A percentile compares a stretch with the other conserved stretches of the same genome.
Evolutionary conservation across 2,329 filamentous ascomycete genomes (phyloP).

Genomic region (Akanthomyces uredinophilus): DNA sequence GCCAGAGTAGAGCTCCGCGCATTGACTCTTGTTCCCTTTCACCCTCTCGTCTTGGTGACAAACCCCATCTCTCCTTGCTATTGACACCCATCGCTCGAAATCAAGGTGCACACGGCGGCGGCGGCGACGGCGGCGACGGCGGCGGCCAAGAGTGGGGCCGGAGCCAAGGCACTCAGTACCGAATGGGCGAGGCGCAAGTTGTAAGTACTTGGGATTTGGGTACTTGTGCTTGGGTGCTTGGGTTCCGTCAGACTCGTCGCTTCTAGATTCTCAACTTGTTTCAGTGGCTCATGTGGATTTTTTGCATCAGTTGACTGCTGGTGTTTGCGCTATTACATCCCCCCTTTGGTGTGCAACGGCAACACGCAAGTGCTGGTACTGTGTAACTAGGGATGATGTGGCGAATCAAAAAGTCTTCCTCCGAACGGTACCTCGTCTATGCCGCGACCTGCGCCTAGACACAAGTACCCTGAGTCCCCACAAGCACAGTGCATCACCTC

Average conservation of each 20-base stretch:
- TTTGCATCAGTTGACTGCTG: background rate
- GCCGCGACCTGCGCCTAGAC: too few relatives aligned
- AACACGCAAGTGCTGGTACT: too few relatives aligned
- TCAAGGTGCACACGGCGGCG: too few relatives aligned
- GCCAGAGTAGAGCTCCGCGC: background rate
- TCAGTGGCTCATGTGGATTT: background rate
- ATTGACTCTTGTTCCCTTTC: background rate
- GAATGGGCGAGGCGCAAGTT: background rate
- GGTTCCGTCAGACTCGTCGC: background rate
- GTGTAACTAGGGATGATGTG: too few relatives aligned
- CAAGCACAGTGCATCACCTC: too few relatives aligned
- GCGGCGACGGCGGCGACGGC: background rate
- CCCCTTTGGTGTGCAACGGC: too few relatives aligned
- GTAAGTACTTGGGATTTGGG: background rate
- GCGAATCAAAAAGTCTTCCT: too few relatives aligned
- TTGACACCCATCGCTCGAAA: background rate
- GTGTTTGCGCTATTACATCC: too few relatives aligned
- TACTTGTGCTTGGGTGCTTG: too few relatives aligned
- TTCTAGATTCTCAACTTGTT: background rate
- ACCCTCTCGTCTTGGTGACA: background rate
- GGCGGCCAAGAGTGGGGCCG: constrained; percentile 13
- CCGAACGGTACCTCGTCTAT: too few relatives aligned
- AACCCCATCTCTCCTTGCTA: too few relatives aligned
- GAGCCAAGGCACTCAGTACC: constrained; percentile 2
- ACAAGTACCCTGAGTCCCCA: too few relatives aligned